Base-by-base conservation (phyloP, 2,329 filamentous ascomycete species). In the Cordyceps javanica region DNA sequence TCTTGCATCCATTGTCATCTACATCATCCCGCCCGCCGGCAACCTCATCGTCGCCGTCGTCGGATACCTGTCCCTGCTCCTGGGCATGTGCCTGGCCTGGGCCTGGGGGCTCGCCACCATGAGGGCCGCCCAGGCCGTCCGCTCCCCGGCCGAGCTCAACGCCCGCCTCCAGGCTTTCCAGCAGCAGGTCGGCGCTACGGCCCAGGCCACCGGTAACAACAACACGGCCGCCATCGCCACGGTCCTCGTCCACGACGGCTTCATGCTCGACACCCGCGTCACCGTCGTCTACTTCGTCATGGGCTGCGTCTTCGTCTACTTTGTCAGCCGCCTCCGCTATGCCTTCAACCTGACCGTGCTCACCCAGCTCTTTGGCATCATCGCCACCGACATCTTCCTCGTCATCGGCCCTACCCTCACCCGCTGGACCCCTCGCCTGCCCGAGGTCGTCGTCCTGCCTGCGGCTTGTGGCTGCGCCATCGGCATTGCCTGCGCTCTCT, bases 51-150 rank as follows among this genome's bases (percentile, higher is more conserved):
- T 80, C 39, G 76, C 76, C 59, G 60, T 80, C 2, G 66, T 80
- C 6, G 73, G 66, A 10, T 65, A 70, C 0, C 36, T 76, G 1
- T 73, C 77, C 0, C 65, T 80, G 4, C 64, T 79, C 3, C 13
- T 78, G 2, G 77, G 77, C 19, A 76, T 79, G 64, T 73, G 69
- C 32, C 62, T 78, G 0, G 77, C 72, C 5, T 80, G 77, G 77
- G 75, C 69, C 5, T 81, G 77, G 77, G 78, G 77, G 3, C 67
- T 77, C 2, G 66, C 79, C 46, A 67, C 71, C 0, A 79, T 78
- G 76, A 77, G 78, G 59, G 77, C 76, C 2, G 78, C 77, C 3
- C 59, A 72, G 9, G 74, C 76, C 1, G 71, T 72, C 2, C 67
- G 77, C 14, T 69, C 77, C 2, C 68, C 66, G 4, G 64, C 69